phyloP scores from a whole-genome alignment of 78 protist genomes.

The Trichosphaerium sp. region DNA sequence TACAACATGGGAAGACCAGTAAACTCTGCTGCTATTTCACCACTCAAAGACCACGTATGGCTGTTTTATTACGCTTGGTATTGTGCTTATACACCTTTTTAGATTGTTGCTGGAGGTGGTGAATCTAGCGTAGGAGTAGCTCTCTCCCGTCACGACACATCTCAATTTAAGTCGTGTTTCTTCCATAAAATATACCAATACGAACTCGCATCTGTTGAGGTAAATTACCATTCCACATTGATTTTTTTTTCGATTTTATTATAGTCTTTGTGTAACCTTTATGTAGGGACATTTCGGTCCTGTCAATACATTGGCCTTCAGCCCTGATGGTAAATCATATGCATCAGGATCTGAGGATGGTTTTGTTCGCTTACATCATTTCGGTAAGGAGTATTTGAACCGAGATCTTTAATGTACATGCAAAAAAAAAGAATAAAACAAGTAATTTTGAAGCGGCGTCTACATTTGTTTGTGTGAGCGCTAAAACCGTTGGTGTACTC shows the following conservation, averaged over 20 bases:
- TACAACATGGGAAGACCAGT: conserved; percentile 71
- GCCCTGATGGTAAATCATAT: conserved; percentile 60
- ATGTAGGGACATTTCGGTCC: conserved; percentile 77
- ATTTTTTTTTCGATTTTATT: background rate
- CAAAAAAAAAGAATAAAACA: too few relatives aligned
- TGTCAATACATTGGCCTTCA: conserved; percentile 53
- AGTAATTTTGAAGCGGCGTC: too few relatives aligned
- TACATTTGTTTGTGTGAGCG: too few relatives aligned
- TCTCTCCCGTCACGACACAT: conserved; percentile 31
- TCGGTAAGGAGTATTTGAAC: conserved; percentile 51
- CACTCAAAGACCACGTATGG: conserved; percentile 29
- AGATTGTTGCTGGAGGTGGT: conserved; percentile 84
- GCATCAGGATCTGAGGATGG: conserved; percentile 79
- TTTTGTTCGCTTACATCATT: conserved; percentile 57
- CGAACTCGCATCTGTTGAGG: conserved; percentile 7
- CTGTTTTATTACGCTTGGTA: background rate
- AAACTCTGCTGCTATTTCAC: conserved; percentile 78
- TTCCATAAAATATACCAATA: conserved; percentile 61
- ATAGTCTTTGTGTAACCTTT: background rate
- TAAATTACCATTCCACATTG: background rate
- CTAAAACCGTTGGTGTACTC: too few relatives aligned
- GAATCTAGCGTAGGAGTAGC: conserved; percentile 80
- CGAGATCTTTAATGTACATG: too few relatives aligned
- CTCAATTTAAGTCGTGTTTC: conserved; percentile 70
- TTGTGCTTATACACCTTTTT: background rate